Base-by-base conservation (phyloP, 495 filamentous ascomycete genomes). In the Hypoxylon perforatum region DNA sequence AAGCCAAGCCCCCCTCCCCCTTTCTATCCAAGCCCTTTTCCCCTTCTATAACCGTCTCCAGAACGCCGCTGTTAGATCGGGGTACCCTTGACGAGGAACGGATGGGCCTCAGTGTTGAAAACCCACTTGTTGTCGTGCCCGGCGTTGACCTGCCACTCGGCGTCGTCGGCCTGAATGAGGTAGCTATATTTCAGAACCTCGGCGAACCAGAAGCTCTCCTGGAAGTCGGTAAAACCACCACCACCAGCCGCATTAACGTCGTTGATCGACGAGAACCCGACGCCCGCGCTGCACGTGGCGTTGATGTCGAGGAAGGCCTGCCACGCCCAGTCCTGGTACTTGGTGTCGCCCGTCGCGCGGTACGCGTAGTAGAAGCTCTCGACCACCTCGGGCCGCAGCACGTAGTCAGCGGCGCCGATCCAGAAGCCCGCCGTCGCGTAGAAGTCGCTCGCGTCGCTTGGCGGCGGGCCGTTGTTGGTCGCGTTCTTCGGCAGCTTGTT, bases 291-390 rank as follows among this genome's bases (percentile, higher is more conserved):
- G 61, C 85, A 87, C 21, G 86, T 91, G 14, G 70, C 66, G 70
- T 91, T 91, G 71, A 97, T 90, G 1, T 84, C 83, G 42, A 83
- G 58, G 73, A 93, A 96, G 3, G 88, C 92, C 23, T 89, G 87
- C 93, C 93, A 97, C 1, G 90, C 90, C 92, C 91, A 95, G 59
- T 92, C 87, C 65, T 88, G 87, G 71, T 93, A 94, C 78, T 88
- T 85, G 23, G 67, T 39, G 47, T 93, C 83, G 14, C 90, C 89
- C 2, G 93, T 96, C 8, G 89, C 81, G 14, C 91, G 85, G 75
- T 91, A 95, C 0, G 92, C 92, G 70, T 97, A 94, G 82, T 96
- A 97, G 75, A 89, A 90, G 63, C 88, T 91, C 77, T 97, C 93
- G 17, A 96, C 83, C 1, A 93, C 91, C 73, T 97, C 93, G 1